Evolutionary conservation across 2,329 filamentous ascomycete genomes (phyloP).

Genomic region (Curvularia sp.): DNA sequence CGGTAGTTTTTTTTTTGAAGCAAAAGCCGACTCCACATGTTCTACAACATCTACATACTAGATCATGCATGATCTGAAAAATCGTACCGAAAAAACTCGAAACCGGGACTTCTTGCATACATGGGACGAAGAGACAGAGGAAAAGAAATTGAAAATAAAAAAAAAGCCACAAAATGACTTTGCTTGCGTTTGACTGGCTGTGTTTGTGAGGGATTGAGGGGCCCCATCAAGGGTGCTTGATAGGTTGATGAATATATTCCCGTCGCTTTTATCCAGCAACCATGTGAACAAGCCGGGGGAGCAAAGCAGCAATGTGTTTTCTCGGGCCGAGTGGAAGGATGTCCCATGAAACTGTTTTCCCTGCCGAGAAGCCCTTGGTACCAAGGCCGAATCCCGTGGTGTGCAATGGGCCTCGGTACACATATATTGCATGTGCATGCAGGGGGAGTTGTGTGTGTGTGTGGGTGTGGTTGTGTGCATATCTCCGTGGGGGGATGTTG

Average conservation of each 20-base stretch:
- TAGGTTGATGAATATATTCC: conserved; percentile 12
- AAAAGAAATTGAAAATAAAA: not conserved
- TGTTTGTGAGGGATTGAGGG: not conserved
- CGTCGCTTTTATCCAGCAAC: conserved; percentile 18
- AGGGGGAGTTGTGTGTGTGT: conserved; percentile 1
- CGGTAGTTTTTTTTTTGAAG: too few species aligned
- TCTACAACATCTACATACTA: too few species aligned
- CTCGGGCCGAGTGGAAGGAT: conserved; percentile 15
- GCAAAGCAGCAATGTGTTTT: not conserved
- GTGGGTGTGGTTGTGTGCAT: conserved; percentile 13
- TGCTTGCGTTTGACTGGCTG: not conserved
- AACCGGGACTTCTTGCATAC: not conserved
- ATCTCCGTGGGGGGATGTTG: conserved; percentile 8
- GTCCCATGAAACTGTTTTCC: not conserved
- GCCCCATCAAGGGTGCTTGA: conserved; percentile 1
- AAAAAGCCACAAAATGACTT: not conserved
- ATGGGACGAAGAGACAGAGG: not conserved
- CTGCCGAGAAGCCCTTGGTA: conserved; percentile 11
- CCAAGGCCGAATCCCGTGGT: not conserved
- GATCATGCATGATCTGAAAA: not conserved
- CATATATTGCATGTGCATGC: conserved; percentile 1
- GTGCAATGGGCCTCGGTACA: conserved; percentile 1
- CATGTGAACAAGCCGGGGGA: conserved; percentile 3
- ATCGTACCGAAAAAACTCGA: not conserved
- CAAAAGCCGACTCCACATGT: too few species aligned